Evolutionary conservation across 2,329 filamentous ascomycete species (phyloP).

Genomic region (Paecilomyces fulvus): DNA sequence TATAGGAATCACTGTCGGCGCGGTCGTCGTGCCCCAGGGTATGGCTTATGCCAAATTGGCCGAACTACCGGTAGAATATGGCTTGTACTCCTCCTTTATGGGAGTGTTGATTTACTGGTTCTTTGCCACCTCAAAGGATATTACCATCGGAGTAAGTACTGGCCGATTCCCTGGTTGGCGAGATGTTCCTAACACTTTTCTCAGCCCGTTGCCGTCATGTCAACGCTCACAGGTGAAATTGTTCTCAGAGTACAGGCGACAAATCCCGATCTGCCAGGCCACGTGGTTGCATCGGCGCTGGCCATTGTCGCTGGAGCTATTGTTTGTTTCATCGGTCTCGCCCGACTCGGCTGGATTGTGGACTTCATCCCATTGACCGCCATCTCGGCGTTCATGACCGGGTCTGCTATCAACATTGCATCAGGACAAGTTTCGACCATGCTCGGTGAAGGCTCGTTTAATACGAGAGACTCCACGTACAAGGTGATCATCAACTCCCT

Average conservation of each 20-base stretch:
- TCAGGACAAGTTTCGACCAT: conserved; percentile 73
- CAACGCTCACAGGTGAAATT: conserved; percentile 77
- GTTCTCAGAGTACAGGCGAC: conserved; percentile 54
- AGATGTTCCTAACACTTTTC: conserved; percentile 8
- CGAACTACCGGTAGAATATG: conserved; percentile 69
- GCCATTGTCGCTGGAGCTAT: conserved; percentile 70
- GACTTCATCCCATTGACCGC: conserved; percentile 86
- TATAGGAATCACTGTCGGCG: conserved; percentile 59
- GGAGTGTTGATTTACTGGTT: conserved; percentile 94
- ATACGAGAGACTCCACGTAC: conserved; percentile 71
- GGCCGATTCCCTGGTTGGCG: neutral
- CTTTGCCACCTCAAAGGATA: conserved; percentile 96
- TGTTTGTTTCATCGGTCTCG: conserved; percentile 67
- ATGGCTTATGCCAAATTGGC: conserved; percentile 92
- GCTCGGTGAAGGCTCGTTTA: conserved; percentile 64
- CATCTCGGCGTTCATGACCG: conserved; percentile 94
- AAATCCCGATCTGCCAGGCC: conserved; percentile 47
- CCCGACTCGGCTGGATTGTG: conserved; percentile 80
- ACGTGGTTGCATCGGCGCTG: conserved; percentile 69
- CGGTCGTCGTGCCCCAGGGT: conserved; percentile 85
- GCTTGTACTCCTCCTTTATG: conserved; percentile 93
- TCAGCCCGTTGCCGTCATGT: conserved; percentile 90
- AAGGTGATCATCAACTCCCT: conserved; percentile 74
- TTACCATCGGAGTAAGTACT: conserved; percentile 76
- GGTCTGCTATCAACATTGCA: conserved; percentile 82